phyloP scores from a whole-genome alignment of 306 rosid genomes.

The Oemleria cerasiformis region DNA sequence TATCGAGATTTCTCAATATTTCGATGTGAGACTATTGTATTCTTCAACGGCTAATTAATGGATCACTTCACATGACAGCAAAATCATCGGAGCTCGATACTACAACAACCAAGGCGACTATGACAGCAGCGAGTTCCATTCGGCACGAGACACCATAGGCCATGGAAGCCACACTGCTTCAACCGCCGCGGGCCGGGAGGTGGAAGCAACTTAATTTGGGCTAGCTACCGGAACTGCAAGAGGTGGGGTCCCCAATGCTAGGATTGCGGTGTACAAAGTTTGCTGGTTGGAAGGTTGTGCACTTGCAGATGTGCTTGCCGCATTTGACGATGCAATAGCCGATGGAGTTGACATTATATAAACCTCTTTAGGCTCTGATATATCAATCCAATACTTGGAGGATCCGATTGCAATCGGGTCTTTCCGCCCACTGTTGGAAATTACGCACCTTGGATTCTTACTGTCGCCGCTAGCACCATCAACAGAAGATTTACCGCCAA shows the following conservation, averaged over 20 bases:
- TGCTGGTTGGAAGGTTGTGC: background rate
- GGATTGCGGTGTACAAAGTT: background rate
- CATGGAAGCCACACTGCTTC: constrained; percentile 13
- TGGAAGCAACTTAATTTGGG: constrained; percentile 8
- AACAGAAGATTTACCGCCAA: constrained; percentile 7
- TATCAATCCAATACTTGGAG: background rate
- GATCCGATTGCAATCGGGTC: constrained; percentile 1
- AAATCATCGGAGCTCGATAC: background rate
- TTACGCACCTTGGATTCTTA: background rate
- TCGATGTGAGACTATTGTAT: too few species aligned
- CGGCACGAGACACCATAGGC: background rate
- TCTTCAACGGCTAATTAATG: background rate
- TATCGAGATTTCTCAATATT: background rate
- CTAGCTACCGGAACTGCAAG: background rate
- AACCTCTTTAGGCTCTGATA: background rate
- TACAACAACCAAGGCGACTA: background rate
- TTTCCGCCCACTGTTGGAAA: background rate
- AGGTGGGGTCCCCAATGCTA: background rate
- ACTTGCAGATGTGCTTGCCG: background rate
- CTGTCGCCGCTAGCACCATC: constrained; percentile 4
- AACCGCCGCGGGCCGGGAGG: background rate
- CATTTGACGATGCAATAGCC: constrained; percentile 7
- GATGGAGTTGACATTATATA: constrained; percentile 7
- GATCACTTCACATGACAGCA: background rate
- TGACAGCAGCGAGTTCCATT: background rate